Percentiles rank a stretch among this genome's conserved stretches.
Evolutionary conservation across 257 asterid genomes (phyloP).

Genomic region (Nemophila menziesii): DNA sequence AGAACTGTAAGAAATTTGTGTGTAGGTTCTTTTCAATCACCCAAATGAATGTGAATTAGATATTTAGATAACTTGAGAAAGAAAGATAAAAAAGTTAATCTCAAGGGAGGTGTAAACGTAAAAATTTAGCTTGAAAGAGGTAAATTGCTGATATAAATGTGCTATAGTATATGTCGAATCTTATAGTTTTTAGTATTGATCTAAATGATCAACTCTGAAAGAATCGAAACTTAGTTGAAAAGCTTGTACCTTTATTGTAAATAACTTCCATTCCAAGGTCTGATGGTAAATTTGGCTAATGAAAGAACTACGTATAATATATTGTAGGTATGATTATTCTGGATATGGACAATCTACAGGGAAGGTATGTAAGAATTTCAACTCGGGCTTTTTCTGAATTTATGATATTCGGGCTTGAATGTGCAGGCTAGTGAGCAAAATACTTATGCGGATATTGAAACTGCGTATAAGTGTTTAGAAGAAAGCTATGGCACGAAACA

Average conservation of each 20-base stretch:
- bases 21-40: too few relatives aligned
- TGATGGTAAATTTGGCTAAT: not conserved
- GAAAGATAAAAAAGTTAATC: not conserved
- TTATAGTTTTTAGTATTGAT: not conserved
- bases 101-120: not conserved
- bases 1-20: too few relatives aligned
- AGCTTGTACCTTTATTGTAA: conserved; percentile 2
- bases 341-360: conserved; percentile 97
- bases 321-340: conserved; percentile 80
- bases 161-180: too few relatives aligned
- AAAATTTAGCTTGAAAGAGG: not conserved
- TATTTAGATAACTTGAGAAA: too few relatives aligned
- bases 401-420: conserved; percentile 1
- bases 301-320: conserved; percentile 4
- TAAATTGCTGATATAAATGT: not conserved
- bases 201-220: not conserved
- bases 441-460: conserved; percentile 40
- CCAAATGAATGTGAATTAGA: too few relatives aligned
- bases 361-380: conserved; percentile 35
- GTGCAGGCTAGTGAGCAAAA: conserved; percentile 33
- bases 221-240: not conserved
- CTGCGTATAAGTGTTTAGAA: conserved; percentile 36
- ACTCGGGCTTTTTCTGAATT: not conserved
- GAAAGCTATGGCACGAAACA: conserved; percentile 38
- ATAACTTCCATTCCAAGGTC: not conserved